Base-by-base conservation (phyloP, 805 yeast species). In the Yueomyces sinensis region DNA sequence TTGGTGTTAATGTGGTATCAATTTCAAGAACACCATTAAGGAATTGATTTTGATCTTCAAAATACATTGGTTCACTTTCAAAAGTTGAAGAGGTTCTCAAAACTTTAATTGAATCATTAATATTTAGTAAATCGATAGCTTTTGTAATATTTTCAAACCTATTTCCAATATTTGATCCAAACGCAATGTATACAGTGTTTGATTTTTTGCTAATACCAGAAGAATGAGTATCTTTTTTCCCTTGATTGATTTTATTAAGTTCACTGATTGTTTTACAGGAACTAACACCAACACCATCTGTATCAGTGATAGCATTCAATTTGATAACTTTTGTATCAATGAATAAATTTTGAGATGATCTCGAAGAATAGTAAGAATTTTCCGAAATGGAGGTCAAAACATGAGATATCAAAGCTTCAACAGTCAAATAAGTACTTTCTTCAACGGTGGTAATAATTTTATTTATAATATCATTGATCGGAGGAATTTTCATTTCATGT, bases 11-110 rank as follows among this genome's bases (percentile, higher is more conserved):
- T 0, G 42, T 42, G 0, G 95, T 87, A n/a, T 57, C 39, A 13
- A 81, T 62, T 42, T 77, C 72, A 13, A 83, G 50, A 3, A 76
- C 94, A 3, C 96, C 97, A 54, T 91, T 91, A 45, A 76, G 61
- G 49, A 91, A 91, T 46, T 74, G 76, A 2, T 74, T 68, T 58
- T 91, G 99, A 37, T 84, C 82, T 25, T 67, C 56, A 41, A 68
- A 74, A 55, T 86, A 91, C 97, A 91, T 89, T 28, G 99, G 97
- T 46, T 78, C 82, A 16, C 95, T 82, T 38, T 79, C 74, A 54
- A 83, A 91, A 36, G 89, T 58, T 0, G 93, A 73, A 0, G 97
- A 87, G 0, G 89, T 71, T 3, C 69, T 62, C 3, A 65, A 38
- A 0, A 91, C 69, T 11, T 55, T 44, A 15, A 82, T 63, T 0